Conservation (phyloP, 2,329 filamentous ascomycete species). For the Colletotrichum neosansevieriae region DNA sequence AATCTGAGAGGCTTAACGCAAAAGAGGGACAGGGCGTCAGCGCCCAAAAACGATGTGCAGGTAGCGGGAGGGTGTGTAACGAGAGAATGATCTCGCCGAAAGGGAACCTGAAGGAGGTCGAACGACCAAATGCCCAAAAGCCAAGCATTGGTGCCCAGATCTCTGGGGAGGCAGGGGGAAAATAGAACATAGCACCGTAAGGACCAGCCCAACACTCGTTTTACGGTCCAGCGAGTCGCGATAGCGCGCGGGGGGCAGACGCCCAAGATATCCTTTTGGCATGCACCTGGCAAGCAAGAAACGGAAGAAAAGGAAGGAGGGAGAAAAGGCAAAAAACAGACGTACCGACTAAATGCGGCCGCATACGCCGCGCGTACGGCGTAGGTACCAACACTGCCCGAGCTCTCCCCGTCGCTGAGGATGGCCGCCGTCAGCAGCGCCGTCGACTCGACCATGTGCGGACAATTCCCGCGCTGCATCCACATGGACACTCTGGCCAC, state of each 20-base stretch:
- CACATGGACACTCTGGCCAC: constrained; percentile 73
- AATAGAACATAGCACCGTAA: background rate
- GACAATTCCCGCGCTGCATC: constrained; percentile 80
- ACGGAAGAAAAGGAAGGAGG: background rate
- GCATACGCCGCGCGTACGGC: constrained; percentile 77
- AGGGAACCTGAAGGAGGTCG: background rate
- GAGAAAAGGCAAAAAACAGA: constrained; percentile 41
- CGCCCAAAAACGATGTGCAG: background rate
- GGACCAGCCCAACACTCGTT: too few relatives aligned
- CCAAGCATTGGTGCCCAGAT: constrained; percentile 20
- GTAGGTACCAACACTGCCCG: constrained; percentile 62
- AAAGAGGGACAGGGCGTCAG: constrained; percentile 17
- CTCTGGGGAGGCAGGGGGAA: constrained; percentile 2
- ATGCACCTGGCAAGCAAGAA: background rate
- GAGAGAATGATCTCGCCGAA: background rate
- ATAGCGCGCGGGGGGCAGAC: too few relatives aligned
- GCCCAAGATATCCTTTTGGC: background rate
- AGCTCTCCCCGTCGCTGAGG: constrained; percentile 68
- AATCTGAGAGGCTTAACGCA: constrained; percentile 14
- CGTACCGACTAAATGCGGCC: constrained; percentile 79
- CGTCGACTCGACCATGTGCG: constrained; percentile 84
- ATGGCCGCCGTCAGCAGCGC: constrained; percentile 78
- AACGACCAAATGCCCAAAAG: constrained; percentile 18
- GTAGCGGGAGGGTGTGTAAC: background rate
- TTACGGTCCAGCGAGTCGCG: too few relatives aligned